Base-by-base conservation (phyloP, 2,329 filamentous ascomycete genomes). In the Neurospora sp. region DNA sequence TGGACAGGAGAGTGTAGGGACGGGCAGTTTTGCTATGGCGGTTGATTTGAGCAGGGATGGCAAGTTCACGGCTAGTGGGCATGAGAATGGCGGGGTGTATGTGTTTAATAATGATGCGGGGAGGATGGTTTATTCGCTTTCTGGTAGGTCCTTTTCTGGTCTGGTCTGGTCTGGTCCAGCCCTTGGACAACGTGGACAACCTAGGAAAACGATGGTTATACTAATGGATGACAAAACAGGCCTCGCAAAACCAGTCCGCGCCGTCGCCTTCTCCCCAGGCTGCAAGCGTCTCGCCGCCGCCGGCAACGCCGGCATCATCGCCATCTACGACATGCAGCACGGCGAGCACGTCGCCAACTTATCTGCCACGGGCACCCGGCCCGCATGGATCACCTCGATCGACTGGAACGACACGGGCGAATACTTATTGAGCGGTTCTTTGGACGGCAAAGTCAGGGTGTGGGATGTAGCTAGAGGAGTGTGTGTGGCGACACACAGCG, bases 341-440 rank as follows among this genome's bases (percentile, higher is more conserved):
- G 96, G 96, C 67, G 94, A 98, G 80, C 95, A 97, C 77, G 90
- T 98, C 15, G 93, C 91, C 23, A 97, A 93, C 77, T 82, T 99
- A 71, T 82, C 75, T 19, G 69, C 76, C 66, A 77, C 80, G 39
- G 68, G 84, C 86, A 81, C 66, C 70, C 72, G 74, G 66, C 78
- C 79, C 15, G 68, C 92, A 5, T 99, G 95, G 96, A 90, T 99
- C 74, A 91, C 95, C 72, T 91, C 91, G 39, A 84, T 98, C 62
- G 93, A 97, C 78, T 99, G 95, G 93, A 98, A 91, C 79, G 88
- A 92, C 77, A 96, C 92, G 4, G 96, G 96, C 67, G 95, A 98
- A 81, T 97, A 92, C 79, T 83, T 99, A 13, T 84, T 98, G 2
- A 96, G 91, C 77, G 93, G 93, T 67, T 89, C 91, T 1, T 93